These are phyloP conservation scores for Adansonia rubrostipa DNA, from an alignment of 441 rosid species.

Conservation along the genomic window DNA sequence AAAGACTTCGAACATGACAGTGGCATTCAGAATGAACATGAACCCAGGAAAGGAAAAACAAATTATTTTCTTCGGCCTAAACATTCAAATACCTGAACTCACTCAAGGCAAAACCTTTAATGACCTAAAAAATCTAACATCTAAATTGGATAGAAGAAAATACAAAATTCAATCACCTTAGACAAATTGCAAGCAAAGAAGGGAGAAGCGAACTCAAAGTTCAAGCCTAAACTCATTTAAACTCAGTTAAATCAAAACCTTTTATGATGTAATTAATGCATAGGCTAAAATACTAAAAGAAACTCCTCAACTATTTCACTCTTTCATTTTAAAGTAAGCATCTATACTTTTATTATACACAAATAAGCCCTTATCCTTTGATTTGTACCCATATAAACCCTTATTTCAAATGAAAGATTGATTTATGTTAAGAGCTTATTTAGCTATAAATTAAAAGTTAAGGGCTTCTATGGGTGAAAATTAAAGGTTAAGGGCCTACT, in stretches of 20 bases:
- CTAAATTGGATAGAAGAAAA: background rate
- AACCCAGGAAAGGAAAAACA: background rate
- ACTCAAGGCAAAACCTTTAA: background rate
- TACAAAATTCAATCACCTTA: background rate
- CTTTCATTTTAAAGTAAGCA: background rate
- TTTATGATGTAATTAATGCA: background rate
- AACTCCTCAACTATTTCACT: background rate
- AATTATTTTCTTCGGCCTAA: background rate
- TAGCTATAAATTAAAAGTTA: no score
- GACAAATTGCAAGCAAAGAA: background rate
- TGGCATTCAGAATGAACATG: background rate
- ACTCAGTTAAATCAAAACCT: background rate
- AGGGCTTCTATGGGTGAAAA: no score
- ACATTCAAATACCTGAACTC: background rate
- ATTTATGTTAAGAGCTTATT: background rate
- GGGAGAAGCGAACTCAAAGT: background rate
- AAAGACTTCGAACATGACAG: background rate
- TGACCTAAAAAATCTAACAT: background rate
- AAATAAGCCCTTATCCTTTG: background rate
- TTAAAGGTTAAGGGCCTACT: no score
- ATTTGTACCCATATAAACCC: background rate
- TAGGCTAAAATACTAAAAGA: slow-evolving; percentile 4
- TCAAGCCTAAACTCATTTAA: background rate
- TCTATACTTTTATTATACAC: background rate
- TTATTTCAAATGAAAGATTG: background rate